Evolutionary conservation across 495 filamentous ascomycete genomes (phyloP).

Genomic region (Aspergillus indologenus): DNA sequence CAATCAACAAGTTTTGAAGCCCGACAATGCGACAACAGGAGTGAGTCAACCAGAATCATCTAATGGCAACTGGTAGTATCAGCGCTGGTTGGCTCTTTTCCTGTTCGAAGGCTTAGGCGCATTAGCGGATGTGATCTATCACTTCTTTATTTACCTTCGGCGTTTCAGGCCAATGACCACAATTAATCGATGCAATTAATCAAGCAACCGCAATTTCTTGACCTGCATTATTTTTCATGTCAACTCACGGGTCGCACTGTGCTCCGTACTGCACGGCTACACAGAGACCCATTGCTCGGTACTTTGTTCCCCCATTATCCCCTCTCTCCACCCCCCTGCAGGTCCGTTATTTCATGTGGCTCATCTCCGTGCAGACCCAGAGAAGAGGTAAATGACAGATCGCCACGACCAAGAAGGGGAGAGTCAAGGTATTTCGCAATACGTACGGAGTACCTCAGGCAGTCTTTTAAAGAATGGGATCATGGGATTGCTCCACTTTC

Average conservation of each 20-base stretch:
- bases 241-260: neutral
- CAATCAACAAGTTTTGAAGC: neutral
- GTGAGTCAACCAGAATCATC: neutral
- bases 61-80: neutral
- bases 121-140: constrained; percentile 1
- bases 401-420: constrained; percentile 1
- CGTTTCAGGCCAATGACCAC: constrained; percentile 3
- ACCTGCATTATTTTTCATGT: neutral
- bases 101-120: neutral
- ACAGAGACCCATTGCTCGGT: constrained; percentile 10
- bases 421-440: neutral
- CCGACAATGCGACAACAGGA: neutral
- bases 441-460: too few relatives aligned
- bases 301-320: constrained; percentile 7
- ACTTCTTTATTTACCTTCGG: neutral
- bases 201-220: neutral
- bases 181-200: neutral
- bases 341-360: constrained; percentile 25
- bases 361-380: constrained; percentile 1
- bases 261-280: neutral
- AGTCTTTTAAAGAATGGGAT: too few relatives aligned
- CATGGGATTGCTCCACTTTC: neutral
- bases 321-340: constrained; percentile 15
- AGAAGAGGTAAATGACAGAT: constrained; percentile 16
- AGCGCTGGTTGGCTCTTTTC: neutral